Base-by-base conservation (phyloP, 805 yeast species). In the Kazachstania taianensis region DNA sequence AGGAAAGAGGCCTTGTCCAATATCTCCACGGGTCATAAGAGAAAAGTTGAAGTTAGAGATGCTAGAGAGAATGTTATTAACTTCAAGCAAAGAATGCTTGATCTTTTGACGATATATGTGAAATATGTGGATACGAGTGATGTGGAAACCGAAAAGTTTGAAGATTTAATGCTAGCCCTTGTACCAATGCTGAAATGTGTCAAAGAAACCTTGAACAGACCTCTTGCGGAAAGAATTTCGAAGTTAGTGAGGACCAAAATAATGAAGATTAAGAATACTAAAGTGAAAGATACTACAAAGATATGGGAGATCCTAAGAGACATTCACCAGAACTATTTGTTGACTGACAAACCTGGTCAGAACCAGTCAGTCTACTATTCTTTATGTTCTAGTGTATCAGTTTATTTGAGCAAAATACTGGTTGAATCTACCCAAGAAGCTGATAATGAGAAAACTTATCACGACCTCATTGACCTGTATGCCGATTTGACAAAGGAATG, bases 31-130 rank as follows among this genome's bases (percentile, higher is more conserved):
- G 86, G 86, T 23, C 81, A 67, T 54, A 73, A 72, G 55, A 70
- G 81, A 49, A 83, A 83, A 48, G 57, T 69, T 15, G 94, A 83
- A 41, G 83, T 75, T n/a, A 61, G 68, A 32, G 80, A 78, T 42
- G 95, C 96, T 5, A 73, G 78, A 49, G 81, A 81, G 52, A 80
- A 76, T 48, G 81, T 89, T 65, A 66, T 78, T 4, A 70, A 80
- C 35, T 81, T 87, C 62, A 89, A 89, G 52, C 73, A 72, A 45
- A 67, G 94, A 37, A 70, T 85, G 6, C 61, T 89, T 35, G 96
- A 87, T 48, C 63, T 89, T 50, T 51, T 89, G 16, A 94, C 83
- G 17, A 60, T 71, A 5, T 84, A 72, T 48, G 60, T 66, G 40
- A 72, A 69, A 43, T 23, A 69, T 69, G 49, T 69, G 67, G 32